Base-by-base conservation (phyloP, 495 filamentous ascomycete genomes). In the Cryomyces minteri region DNA sequence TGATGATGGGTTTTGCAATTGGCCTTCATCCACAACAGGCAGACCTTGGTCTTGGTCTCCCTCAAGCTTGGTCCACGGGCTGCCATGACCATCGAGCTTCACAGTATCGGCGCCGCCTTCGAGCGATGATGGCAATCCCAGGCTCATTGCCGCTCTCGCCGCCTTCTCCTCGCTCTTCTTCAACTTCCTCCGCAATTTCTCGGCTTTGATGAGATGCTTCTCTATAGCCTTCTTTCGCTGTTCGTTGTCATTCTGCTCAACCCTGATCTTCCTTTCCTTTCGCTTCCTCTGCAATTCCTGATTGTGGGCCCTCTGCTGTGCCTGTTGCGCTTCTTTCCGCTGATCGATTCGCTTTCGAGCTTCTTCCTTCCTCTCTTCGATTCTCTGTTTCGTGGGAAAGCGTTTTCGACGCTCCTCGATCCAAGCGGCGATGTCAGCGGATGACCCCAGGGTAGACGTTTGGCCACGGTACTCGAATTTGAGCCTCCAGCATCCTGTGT, bases 371-470 rank as follows among this genome's bases (percentile, higher is more conserved):
- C 67, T 68, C 47, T 73, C 69, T 44, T 62, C 67, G 48, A 71
- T 62, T 39, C 78, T 73, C 44, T 73, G 72, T 58, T 75, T 70
- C 0, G 86, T 93, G 4, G 87, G 87, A 56, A 70, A 94, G 12
- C 75, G 75, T 51, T 77, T 80, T 54, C 72, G 78, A 25, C 87
- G 76, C 57, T 90, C 84, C 37, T 73, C 76, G 45, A 92, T 76
- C 82, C 84, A 94, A 14, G 76, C 73, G 9, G 72, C 70, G 45
- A 93, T 69, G 46, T 92, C 85, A n/a, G 72, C 63, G 4, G 70
- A 57, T 60, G 73, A 58, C 65, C 80, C 56, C 5, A 66, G 51
- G 1, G 55, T 50, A n/a, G 58, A 39, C 7, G 47, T 51, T 14
- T 53, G 31, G 25, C 57, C 62, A 11, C 59, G 54, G 45, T 66